Percentiles rank a stretch among this genome's conserved stretches.
Conservation (phyloP, 306 rosid genomes). For the Alnus glutinosa region DNA sequence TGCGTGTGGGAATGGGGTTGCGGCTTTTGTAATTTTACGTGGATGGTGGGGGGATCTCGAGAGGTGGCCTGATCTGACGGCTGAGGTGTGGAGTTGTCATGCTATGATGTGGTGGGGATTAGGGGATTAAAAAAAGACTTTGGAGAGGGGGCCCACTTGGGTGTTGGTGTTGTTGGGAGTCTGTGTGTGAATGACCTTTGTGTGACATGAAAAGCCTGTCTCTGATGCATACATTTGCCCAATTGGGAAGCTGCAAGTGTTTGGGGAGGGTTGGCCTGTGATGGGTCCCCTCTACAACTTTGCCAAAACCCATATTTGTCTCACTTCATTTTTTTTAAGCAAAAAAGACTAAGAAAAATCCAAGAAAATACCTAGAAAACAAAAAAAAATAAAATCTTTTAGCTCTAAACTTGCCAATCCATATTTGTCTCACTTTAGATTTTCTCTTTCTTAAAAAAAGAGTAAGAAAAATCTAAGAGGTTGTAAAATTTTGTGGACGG, state of each 20-base stretch:
- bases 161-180: neutral
- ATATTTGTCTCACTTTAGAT: no score
- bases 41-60: constrained; percentile 24
- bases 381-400: no score
- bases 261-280: neutral
- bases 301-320: neutral
- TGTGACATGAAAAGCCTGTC: neutral
- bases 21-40: neutral
- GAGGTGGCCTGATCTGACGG: constrained; percentile 32
- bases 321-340: neutral
- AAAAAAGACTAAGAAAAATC: neutral
- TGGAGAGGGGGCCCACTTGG: neutral
- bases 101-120: neutral
- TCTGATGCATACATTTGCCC: neutral
- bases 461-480: no score
- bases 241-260: neutral
- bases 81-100: no score
- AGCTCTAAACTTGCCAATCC: no score
- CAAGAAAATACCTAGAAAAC: no score
- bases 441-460: no score
- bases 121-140: neutral
- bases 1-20: constrained; percentile 29
- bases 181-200: neutral
- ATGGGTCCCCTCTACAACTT: neutral
- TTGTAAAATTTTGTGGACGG: no score